These are phyloP conservation scores for Annulohypoxylon truncatum DNA, from an alignment of 2,329 filamentous ascomycete species.

Conservation along the genomic window DNA sequence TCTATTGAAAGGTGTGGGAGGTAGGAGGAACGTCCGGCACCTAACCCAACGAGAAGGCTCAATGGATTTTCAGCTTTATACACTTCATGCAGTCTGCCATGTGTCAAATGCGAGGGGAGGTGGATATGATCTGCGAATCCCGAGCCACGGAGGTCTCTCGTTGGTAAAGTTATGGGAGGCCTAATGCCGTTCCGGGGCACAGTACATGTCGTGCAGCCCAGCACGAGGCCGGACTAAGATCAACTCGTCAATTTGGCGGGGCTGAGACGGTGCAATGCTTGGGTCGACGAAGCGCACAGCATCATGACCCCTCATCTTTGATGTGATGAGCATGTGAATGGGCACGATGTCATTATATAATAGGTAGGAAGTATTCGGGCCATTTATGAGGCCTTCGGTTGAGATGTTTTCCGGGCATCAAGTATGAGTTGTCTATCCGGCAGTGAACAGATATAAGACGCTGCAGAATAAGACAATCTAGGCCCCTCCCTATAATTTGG, in stretches of 20 bases:
- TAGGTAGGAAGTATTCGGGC: too few relatives aligned
- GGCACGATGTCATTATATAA: background rate
- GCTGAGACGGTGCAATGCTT: background rate
- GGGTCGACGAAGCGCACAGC: slow-evolving; percentile 4
- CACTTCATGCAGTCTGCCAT: slow-evolving; percentile 18
- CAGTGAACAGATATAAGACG: background rate
- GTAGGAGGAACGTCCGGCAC: background rate
- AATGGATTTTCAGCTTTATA: slow-evolving; percentile 17
- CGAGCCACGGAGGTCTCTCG: background rate
- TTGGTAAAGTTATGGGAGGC: background rate
- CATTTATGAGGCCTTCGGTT: background rate
- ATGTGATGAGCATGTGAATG: slow-evolving; percentile 1
- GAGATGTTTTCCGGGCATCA: background rate
- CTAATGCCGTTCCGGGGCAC: slow-evolving; percentile 17
- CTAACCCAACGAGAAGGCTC: slow-evolving; percentile 6
- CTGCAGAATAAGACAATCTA: background rate
- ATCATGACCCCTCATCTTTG: background rate
- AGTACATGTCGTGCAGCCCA: slow-evolving; percentile 28
- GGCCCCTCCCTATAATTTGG: background rate
- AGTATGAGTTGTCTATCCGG: background rate
- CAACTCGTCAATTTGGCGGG: slow-evolving; percentile 22
- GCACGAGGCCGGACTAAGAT: slow-evolving; percentile 17
- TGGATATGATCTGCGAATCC: background rate
- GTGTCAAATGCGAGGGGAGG: slow-evolving; percentile 2
- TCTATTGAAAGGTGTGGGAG: background rate